Conservation (phyloP, 352 stramenopile genomes). For the Globisporangium megalacanthum region DNA sequence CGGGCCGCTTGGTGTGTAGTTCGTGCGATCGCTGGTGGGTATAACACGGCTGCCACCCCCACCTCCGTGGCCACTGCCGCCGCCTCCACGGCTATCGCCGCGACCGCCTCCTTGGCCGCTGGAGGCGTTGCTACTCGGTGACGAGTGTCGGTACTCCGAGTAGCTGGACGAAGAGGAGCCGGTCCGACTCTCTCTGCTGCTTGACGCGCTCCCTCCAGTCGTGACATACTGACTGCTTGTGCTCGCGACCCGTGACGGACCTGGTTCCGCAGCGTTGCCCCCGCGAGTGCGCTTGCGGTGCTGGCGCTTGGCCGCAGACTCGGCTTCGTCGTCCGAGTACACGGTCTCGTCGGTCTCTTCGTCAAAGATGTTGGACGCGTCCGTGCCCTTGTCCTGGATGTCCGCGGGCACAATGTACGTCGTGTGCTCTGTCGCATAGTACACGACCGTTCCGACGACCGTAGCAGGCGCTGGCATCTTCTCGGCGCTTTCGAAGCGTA, state of each 20-base stretch:
- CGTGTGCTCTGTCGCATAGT: constrained; percentile 71
- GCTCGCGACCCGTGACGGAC: background rate
- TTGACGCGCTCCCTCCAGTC: background rate
- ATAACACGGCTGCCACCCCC: constrained; percentile 9
- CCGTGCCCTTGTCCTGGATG: constrained; percentile 78
- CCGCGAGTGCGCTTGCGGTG: constrained; percentile 65
- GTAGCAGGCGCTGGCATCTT: constrained; percentile 57
- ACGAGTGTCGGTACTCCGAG: constrained; percentile 7
- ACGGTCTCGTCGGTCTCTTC: constrained; percentile 73
- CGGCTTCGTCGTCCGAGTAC: constrained; percentile 82
- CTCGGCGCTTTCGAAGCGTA: constrained; percentile 61
- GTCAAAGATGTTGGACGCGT: constrained; percentile 85
- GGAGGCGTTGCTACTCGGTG: constrained; percentile 1
- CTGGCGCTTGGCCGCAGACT: constrained; percentile 59
- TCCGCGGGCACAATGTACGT: constrained; percentile 75
- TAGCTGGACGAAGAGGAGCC: background rate
- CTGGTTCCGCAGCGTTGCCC: constrained; percentile 4
- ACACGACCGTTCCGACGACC: constrained; percentile 43
- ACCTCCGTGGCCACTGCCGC: constrained; percentile 1
- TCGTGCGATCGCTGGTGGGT: constrained; percentile 10
- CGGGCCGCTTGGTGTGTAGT: constrained; percentile 9
- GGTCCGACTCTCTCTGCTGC: background rate
- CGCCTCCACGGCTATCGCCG: constrained; percentile 11
- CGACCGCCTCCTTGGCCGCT: constrained; percentile 16
- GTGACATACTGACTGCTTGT: background rate